Base-by-base conservation (phyloP, 2,329 filamentous ascomycete species). In the Exophiala mesophila region DNA sequence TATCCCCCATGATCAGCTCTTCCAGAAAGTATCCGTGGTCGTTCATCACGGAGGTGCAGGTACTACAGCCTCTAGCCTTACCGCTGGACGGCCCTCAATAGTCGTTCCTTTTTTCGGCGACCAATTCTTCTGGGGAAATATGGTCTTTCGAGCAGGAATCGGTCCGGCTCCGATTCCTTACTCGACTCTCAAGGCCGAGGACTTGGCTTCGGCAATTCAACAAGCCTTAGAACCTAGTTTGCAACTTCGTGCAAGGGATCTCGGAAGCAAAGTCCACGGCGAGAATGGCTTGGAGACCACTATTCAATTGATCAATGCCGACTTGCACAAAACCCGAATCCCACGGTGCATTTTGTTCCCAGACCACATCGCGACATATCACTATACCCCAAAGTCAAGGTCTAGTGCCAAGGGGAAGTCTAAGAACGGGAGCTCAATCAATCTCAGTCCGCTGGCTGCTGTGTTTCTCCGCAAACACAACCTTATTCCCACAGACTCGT, bases 271-370 rank as follows among this genome's bases (percentile, higher is more conserved):
- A 46, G 86, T 88, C 45, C 69, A 76, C 13, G 69, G 77, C 48
- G 85, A 88, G 50, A 66, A 69, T 6, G 82, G 83, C 0, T 70
- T 75, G 3, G 72, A 80, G 39, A 64, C 75, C 19, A 83, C 81
- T 1, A 80, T 74, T 0, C 73, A 77, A 57, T 78, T 73, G 45
- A 88, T 89, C 54, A 82, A 88, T 53, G 72, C 75, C 10, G 77
- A 82, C 43, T 66, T 92, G 0, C 68, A 83, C 32, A 17, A 17
- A n/a, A 6, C 17, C n/a, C 7, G 5, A 4, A 6, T 34, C 18
- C 5, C 32, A 34, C 32, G 9, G 7, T 34, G 32, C 16, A 4
- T 17, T 18, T 18, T 34, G 9, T 34, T 34, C 16, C 32, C 32
- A 4, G 32, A 34, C n/a, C 32, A 17, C 17, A 17, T 34, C 15